Conservation (phyloP, 495 filamentous ascomycete species). For the Xylaria cubensis region DNA sequence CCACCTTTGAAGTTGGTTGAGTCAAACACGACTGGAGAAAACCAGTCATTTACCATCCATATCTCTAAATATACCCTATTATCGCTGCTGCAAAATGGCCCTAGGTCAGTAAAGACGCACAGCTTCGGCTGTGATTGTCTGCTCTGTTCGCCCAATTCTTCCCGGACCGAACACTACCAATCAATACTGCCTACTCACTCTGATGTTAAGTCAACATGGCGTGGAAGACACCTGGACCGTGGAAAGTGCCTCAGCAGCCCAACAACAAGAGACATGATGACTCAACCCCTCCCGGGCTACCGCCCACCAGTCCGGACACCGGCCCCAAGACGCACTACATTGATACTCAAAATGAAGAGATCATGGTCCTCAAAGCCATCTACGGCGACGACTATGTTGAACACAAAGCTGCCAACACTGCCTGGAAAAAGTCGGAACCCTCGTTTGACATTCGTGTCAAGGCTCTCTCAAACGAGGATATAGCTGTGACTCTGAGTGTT, state of each 20-base stretch:
- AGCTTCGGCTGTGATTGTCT: conserved; percentile 44
- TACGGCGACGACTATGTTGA: conserved; percentile 90
- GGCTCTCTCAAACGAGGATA: conserved; percentile 70
- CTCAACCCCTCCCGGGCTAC: conserved; percentile 52
- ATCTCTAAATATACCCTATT: conserved; percentile 1
- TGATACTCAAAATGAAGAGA: conserved; percentile 84
- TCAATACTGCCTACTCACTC: conserved; percentile 29
- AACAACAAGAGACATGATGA: conserved; percentile 45
- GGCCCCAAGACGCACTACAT: conserved; percentile 69
- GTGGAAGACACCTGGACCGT: conserved; percentile 48
- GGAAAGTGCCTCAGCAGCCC: conserved; percentile 48
- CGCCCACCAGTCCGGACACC: conserved; percentile 42
- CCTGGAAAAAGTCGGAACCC: conserved; percentile 92
- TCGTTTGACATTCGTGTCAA: conserved; percentile 80
- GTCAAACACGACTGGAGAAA: conserved; percentile 19
- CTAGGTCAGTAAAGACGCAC: conserved; percentile 39
- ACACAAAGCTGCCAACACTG: conserved; percentile 71
- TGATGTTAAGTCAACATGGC: conserved; percentile 47
- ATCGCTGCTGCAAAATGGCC: conserved; percentile 37
- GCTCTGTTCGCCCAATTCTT: conserved; percentile 32
- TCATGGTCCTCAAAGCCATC: conserved; percentile 85
- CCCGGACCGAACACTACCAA: conserved; percentile 13
- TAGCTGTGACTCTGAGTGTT: conserved; percentile 67
- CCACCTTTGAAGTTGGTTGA: conserved; percentile 19
- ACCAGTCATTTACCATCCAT: conserved; percentile 7